Base-by-base conservation (phyloP, 2,329 filamentous ascomycete genomes). In the Blastomyces parvus region DNA sequence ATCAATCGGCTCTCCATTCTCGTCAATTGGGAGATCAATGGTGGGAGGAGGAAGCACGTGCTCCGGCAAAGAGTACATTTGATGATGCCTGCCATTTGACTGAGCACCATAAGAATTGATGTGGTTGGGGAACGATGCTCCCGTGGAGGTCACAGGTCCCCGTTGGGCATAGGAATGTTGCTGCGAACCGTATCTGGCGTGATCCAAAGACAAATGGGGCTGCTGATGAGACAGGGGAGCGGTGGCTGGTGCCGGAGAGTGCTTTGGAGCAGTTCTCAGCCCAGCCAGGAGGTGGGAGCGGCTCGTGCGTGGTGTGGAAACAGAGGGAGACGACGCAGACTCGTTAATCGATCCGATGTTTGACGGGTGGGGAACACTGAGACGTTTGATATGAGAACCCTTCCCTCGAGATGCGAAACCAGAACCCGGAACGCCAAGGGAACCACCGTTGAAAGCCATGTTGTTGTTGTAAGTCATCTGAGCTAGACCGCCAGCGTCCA, bases 401-500 rank as follows among this genome's bases (percentile, higher is more conserved):
- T 95, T 90, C 68, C 86, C 85, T 70, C 94, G 88, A 71, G 92
- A 93, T 67, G 90, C 91, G 73, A 96, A 89, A 72, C 91, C 90
- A 68, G 88, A 86, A 66, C 85, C 82, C 61, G 91, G 88, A 79
- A 90, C 86, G 73, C 87, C 86, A 70, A 96, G 82, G 70, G 86
- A 87, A 77, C 71, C 75, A 71, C 84, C 84, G 74, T 84, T 82
- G 76, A 88, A 82, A 76, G 84, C 80, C 77, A 89, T 89, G 77
- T 87, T 84, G 82, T 87, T 90, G 83, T 87, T 90, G 83, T 91
- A 93, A 81, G 91, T 90, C 93, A 97, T 97, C 85, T 95, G 91
- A 94, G 91, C 88, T 83, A 96, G 90, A 94, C 91, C 91, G 85
- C 93, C 93, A 86, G 93, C 88, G 93, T 96, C 89, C 88, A 95